Evolutionary conservation across 495 filamentous ascomycete species (phyloP).

Genomic region (Aspergillus sclerotiicarbonarius): DNA sequence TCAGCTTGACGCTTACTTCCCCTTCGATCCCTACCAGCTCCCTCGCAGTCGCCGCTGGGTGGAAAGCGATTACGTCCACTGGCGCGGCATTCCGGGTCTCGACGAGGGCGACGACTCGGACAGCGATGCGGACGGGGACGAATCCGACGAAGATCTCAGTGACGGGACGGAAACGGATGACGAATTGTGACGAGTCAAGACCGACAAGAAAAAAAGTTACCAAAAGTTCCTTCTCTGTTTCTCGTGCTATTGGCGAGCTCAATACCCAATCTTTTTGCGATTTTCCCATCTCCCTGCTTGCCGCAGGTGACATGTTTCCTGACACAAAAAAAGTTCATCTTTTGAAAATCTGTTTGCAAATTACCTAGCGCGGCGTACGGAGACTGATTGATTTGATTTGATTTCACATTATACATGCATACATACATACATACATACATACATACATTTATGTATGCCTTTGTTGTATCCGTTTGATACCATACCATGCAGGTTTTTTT

Average conservation of each 20-base stretch:
- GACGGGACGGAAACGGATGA: constrained; percentile 41
- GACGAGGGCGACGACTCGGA: constrained; percentile 59
- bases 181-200: constrained; percentile 20
- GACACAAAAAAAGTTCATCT: constrained; percentile 2
- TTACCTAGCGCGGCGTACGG: not conserved
- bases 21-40: constrained; percentile 93
- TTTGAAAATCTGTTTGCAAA: no score
- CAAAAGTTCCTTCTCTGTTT: constrained; percentile 10
- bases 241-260: constrained; percentile 10
- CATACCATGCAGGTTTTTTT: no score
- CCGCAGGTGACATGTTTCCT: not conserved
- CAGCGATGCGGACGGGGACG: constrained; percentile 34
- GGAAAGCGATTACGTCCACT: constrained; percentile 78
- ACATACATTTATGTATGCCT: not conserved
- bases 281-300: not conserved
- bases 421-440: not conserved
- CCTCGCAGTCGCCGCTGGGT: constrained; percentile 84
- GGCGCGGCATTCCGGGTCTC: constrained; percentile 74
- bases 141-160: constrained; percentile 30
- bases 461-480: not conserved
- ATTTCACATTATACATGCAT: not conserved
- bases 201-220: constrained; percentile 3
- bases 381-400: not conserved
- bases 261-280: constrained; percentile 14
- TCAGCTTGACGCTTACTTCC: constrained; percentile 89